Percentiles rank a stretch among this genome's conserved stretches.
Evolutionary conservation across 2,329 filamentous ascomycete species (phyloP).

Genomic region (Knoxdaviesia capensis): DNA sequence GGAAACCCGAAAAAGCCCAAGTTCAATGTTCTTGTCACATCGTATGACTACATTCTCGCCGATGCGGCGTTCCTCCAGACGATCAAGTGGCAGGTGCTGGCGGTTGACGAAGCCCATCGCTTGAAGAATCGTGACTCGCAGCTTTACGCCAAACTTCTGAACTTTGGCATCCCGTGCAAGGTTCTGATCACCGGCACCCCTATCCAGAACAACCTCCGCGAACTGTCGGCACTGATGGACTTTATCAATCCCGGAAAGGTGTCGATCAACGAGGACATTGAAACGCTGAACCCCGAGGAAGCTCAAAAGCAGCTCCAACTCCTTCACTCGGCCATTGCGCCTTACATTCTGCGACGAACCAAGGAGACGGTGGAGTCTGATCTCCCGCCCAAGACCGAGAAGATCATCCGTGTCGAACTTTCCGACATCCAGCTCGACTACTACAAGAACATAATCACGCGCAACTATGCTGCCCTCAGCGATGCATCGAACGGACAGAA

Average conservation of each 20-base stretch:
- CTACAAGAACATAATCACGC: constrained; percentile 95
- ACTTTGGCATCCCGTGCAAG: constrained; percentile 74
- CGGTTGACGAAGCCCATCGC: constrained; percentile 90
- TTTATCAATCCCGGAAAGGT: constrained; percentile 94
- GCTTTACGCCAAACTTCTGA: constrained; percentile 65
- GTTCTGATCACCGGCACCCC: constrained; percentile 92
- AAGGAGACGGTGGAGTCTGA: constrained; percentile 97
- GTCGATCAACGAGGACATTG: constrained; percentile 77
- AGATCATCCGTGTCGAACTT: constrained; percentile 93
- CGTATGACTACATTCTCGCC: constrained; percentile 85
- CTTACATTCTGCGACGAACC: constrained; percentile 85
- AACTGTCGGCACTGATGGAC: constrained; percentile 81
- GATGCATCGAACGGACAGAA: constrained; percentile 81
- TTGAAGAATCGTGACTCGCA: constrained; percentile 94
- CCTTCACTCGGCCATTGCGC: constrained; percentile 70
- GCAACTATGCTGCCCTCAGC: constrained; percentile 87
- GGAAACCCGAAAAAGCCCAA: constrained; percentile 76
- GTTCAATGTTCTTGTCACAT: constrained; percentile 95
- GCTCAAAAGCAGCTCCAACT: constrained; percentile 76
- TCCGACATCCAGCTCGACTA: constrained; percentile 94
- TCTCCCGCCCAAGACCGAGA: constrained; percentile 89
- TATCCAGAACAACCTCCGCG: constrained; percentile 89
- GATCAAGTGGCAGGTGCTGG: constrained; percentile 95
- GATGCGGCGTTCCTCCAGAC: constrained; percentile 70
- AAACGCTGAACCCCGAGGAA: constrained; percentile 53